Conservation (phyloP, 371 early-diverging fungal species). For the Mortierella sp. region DNA sequence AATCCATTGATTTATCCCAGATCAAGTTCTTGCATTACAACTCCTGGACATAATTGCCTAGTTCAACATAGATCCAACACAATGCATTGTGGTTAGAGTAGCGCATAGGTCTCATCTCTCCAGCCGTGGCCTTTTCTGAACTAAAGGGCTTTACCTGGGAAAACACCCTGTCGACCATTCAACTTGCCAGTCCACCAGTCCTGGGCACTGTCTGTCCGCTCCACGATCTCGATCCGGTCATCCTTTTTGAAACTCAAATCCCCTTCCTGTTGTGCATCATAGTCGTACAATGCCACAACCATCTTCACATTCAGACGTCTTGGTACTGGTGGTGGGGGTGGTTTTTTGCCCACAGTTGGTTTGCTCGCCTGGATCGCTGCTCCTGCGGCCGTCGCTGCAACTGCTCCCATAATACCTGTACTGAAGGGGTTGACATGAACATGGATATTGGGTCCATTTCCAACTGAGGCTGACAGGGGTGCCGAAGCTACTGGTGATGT, state of each 20-base stretch:
- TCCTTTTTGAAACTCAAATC: constrained; percentile 76
- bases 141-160: constrained; percentile 62
- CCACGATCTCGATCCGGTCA: constrained; percentile 74
- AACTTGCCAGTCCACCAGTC: constrained; percentile 85
- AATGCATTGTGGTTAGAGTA: not conserved
- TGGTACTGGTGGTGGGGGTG: constrained; percentile 50
- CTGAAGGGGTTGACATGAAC: constrained; percentile 49
- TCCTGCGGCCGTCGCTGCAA: constrained; percentile 43
- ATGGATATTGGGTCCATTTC: constrained; percentile 42
- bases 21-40: constrained; percentile 7
- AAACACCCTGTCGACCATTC: constrained; percentile 71
- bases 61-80: not conserved
- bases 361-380: constrained; percentile 31
- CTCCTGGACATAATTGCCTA: constrained; percentile 55
- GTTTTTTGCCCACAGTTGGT: constrained; percentile 15
- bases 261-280: constrained; percentile 73
- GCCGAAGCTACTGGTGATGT: constrained; percentile 11
- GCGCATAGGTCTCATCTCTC: not conserved
- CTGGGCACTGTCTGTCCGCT: constrained; percentile 65
- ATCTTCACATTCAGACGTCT: constrained; percentile 48
- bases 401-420: constrained; percentile 32
- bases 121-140: not conserved
- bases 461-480: constrained; percentile 5
- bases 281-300: constrained; percentile 78
- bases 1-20: too few relatives aligned